Evolutionary conservation across 805 yeast genomes (phyloP), one percentile per base, ranked within the genome.

Genomic region (Monosporozyma servazzii): DNA sequence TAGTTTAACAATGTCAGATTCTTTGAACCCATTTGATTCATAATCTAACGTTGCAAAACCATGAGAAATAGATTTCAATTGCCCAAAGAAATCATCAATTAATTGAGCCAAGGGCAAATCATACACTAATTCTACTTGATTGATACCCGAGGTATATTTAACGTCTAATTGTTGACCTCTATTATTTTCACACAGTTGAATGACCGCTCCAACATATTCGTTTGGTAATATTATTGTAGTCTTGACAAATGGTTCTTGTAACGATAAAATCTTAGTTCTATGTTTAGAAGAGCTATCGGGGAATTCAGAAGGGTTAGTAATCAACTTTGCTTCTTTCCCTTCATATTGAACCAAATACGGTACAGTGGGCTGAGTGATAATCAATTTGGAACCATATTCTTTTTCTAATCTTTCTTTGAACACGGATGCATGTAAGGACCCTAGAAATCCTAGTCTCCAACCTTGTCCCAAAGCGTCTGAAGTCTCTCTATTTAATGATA

Each of bases 391-490:
- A 6, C 98, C 98, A 63, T 93, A 90, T 66, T 91, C 99, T 56
- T 86, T 88, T 59, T 89, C 95, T 52, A 91, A 72, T 48, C 99
- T 73, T 60, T 93, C 97, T 60, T 86, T 85, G 69, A 91, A 91
- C 1, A 91, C 97, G 9, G 95, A 84, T 0, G 98, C 97, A 71
- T 91, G 99, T 33, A 91, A 70, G 0, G 97, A 88, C 0, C 99
- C 99, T 30, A 91, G 71, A 64, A 91, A 91, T 1, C 99, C 99
- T 36, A 91, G 71, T 67, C 98, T 80, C 99, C 99, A 91, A 36
- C 99, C 99, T 62, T 90, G 93, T 0, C 99, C 99, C 52, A 91
- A 72, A 0, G 98, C 98, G 63, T 83, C 86, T 0, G 97, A 90
- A 0, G 96, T 87, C 60, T 91, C 97, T 59, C 90, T 80, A 60